These are phyloP conservation scores for Austroboletus festivus DNA, from an alignment of 768 basidiomycete species.

Conservation along the genomic window DNA sequence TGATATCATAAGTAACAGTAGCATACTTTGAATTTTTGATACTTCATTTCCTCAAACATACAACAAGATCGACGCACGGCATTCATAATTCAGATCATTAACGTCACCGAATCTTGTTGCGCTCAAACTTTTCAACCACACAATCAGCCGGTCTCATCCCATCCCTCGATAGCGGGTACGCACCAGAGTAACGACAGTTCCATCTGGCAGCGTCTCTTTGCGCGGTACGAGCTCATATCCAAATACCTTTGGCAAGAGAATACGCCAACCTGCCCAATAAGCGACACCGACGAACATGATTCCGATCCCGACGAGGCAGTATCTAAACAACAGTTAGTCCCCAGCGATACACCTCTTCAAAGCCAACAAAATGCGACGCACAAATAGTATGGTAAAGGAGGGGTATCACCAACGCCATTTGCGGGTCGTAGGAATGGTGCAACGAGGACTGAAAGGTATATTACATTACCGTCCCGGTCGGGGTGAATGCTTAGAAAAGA, in stretches of 20 bases:
- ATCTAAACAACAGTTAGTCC: constrained; percentile 30
- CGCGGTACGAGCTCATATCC: constrained; percentile 45
- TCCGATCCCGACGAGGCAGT: constrained; percentile 52
- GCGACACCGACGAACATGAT: constrained; percentile 44
- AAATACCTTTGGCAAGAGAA: constrained; percentile 47
- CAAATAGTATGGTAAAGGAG: constrained; percentile 59
- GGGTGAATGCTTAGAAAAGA: neutral
- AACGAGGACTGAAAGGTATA: constrained; percentile 40
- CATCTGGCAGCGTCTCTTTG: constrained; percentile 49
- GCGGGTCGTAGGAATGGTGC: constrained; percentile 55
- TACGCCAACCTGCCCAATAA: constrained; percentile 56
- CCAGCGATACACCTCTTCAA: constrained; percentile 38
- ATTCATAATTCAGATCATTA: no score
- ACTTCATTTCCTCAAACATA: no score
- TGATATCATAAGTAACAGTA: no score
- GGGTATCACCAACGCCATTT: constrained; percentile 55
- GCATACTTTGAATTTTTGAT: no score
- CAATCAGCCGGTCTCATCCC: no score
- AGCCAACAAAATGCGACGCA: constrained; percentile 9
- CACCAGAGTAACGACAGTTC: constrained; percentile 53
- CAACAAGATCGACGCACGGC: no score
- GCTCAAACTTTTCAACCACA: no score
- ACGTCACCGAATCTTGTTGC: no score
- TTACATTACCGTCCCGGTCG: constrained; percentile 10
- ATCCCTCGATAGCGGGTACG: no score